These are phyloP conservation scores for Sporothrix brunneoviolacea DNA, from an alignment of 2,329 filamentous ascomycete genomes.

Conservation along the genomic window DNA sequence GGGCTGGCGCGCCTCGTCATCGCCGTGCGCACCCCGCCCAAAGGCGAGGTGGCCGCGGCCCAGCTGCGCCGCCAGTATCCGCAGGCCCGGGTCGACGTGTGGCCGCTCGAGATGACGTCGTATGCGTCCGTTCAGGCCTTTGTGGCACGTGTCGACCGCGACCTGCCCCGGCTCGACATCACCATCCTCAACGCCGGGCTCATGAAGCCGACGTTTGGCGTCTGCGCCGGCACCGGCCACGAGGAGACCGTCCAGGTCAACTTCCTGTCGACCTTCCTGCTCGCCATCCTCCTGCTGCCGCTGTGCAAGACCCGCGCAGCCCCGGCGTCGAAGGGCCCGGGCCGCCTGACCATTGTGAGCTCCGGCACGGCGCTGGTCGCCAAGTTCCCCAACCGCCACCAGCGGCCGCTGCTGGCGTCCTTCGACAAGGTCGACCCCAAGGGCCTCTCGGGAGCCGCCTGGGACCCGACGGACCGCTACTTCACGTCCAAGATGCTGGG, in stretches of 20 bases:
- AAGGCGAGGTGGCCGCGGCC: constrained; percentile 21
- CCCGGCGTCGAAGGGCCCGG: constrained; percentile 15
- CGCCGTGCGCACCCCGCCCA: constrained; percentile 24
- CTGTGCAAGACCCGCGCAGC: constrained; percentile 32
- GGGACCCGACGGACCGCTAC: constrained; percentile 11
- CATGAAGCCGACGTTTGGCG: background rate
- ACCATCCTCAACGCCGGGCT: constrained; percentile 13
- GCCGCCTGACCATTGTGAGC: constrained; percentile 23
- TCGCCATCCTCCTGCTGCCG: constrained; percentile 41
- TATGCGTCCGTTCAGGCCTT: constrained; percentile 11
- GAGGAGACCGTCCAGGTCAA: constrained; percentile 45
- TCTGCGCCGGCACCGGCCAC: constrained; percentile 21
- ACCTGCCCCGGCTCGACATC: constrained; percentile 8
- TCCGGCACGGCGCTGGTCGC: constrained; percentile 21
- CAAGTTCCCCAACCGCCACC: constrained; percentile 12
- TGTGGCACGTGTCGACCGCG: background rate
- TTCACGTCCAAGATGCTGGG: constrained; percentile 10
- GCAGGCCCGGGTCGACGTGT: constrained; percentile 23
- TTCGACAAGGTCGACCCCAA: background rate
- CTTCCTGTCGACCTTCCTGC: constrained; percentile 44
- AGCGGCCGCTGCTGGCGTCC: constrained; percentile 3
- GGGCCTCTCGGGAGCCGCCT: background rate
- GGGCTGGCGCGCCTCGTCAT: constrained; percentile 29
- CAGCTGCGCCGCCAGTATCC: constrained; percentile 2
- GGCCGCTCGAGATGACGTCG: constrained; percentile 16